Percentiles rank a stretch among this genome's conserved stretches.
Evolutionary conservation across 2,329 filamentous ascomycete species (phyloP).

Genomic region (Paraconiothyrium sp.): DNA sequence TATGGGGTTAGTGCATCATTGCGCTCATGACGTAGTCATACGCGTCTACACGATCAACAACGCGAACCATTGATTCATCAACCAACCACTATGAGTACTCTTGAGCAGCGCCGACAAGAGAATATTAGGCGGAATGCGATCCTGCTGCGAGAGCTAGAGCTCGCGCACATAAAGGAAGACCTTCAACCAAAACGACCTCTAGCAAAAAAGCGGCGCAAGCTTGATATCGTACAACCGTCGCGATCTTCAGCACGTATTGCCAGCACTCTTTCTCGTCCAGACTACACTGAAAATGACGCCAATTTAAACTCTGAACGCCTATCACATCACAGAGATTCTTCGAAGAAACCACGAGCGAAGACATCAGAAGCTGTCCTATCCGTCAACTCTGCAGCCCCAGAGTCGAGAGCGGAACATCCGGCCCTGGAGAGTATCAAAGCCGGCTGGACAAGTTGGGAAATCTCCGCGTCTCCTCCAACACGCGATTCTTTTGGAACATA

Average conservation of each 20-base stretch:
- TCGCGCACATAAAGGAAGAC: not conserved
- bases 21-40: not conserved
- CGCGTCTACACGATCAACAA: not conserved
- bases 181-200: not conserved
- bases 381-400: not conserved
- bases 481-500: not conserved
- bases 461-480: not conserved
- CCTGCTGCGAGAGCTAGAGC: not conserved
- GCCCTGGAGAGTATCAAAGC: not conserved
- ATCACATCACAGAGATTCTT: not conserved
- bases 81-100: not conserved
- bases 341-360: not conserved
- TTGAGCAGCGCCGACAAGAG: not conserved
- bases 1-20: not conserved
- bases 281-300: not conserved
- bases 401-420: not conserved
- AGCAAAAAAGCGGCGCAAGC: conserved; percentile 3
- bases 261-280: not conserved
- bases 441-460: not conserved
- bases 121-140: not conserved
- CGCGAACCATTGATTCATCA: not conserved
- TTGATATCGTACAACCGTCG: not conserved
- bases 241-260: not conserved
- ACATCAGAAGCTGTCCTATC: too few species aligned
- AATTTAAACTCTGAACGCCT: not conserved